phyloP scores from a whole-genome alignment of 345 rosid genomes.

The Trapa incisa region DNA sequence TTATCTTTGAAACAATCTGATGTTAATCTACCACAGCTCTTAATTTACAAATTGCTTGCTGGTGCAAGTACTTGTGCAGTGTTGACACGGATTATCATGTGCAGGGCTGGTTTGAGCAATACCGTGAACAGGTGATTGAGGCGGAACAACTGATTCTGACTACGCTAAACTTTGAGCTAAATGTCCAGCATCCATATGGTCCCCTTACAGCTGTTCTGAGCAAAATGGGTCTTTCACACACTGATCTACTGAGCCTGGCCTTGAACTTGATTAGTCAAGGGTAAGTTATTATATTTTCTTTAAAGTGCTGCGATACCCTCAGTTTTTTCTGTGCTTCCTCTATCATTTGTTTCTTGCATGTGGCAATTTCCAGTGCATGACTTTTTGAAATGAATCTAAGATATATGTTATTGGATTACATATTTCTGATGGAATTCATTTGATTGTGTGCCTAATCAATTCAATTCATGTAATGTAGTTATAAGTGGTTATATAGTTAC shows the following conservation, averaged over 20 bases:
- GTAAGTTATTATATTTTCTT: slow-evolving; percentile 26
- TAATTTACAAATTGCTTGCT: not conserved
- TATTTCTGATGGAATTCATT: not conserved
- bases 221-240: slow-evolving; percentile 62
- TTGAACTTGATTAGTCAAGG: slow-evolving; percentile 69
- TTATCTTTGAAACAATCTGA: not conserved
- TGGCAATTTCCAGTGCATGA: not conserved
- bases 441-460: slow-evolving; percentile 11
- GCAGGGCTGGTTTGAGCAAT: slow-evolving; percentile 81
- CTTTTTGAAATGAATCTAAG: not conserved
- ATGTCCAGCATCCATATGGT: slow-evolving; percentile 62
- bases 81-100: not conserved
- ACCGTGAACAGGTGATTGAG: slow-evolving; percentile 50
- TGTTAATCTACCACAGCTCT: not conserved
- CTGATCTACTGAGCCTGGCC: slow-evolving; percentile 57
- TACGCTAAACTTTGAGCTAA: slow-evolving; percentile 64
- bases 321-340: not conserved
- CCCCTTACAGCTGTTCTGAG: slow-evolving; percentile 49
- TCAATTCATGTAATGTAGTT: slow-evolving; percentile 12
- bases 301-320: not conserved
- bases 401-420: not conserved
- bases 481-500: slow-evolving; percentile 1
- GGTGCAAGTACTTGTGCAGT: not conserved
- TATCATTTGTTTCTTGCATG: not conserved
- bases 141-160: slow-evolving; percentile 74